Evolutionary conservation across 179 eudicot genomes (phyloP).

Genomic region (Amaranthus tricolor): DNA sequence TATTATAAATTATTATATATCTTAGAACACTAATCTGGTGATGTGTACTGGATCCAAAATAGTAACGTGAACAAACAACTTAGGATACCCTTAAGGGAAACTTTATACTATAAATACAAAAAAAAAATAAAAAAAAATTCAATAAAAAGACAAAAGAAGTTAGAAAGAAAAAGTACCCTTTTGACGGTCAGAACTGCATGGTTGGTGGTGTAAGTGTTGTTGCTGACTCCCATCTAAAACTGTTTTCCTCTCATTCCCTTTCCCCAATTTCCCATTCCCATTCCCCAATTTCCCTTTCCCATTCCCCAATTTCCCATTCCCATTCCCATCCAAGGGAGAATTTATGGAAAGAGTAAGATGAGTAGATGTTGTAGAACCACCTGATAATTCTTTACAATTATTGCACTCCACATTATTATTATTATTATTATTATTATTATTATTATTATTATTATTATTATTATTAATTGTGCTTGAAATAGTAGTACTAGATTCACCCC

Average conservation of each 20-base stretch:
- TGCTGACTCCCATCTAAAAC: conserved; percentile 7
- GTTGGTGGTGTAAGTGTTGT: conserved; percentile 17
- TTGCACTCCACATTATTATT: conserved; percentile 17
- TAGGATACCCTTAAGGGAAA: conserved; percentile 24
- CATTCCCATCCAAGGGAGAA: background rate
- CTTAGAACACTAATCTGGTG: too few species aligned
- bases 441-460: background rate
- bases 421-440: background rate
- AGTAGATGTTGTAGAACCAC: conserved; percentile 39
- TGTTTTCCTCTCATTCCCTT: background rate
- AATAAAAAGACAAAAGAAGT: conserved; percentile 26
- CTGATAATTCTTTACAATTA: conserved; percentile 26
- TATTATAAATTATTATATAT: too few species aligned
- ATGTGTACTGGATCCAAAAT: background rate
- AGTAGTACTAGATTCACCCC: conserved; percentile 3
- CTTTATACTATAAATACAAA: background rate
- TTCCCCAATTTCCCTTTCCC: background rate
- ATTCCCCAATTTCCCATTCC: background rate
- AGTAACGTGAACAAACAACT: background rate
- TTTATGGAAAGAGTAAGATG: conserved; percentile 40
- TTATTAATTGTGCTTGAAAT: background rate
- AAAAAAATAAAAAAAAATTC: background rate
- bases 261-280: background rate
- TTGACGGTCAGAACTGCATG: conserved; percentile 19
- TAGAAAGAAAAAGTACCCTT: conserved; percentile 30